Percentiles rank a stretch among this genome's conserved stretches.
These are phyloP conservation scores for Primulina tabacum DNA, from an alignment of 257 asterid species.

Conservation along the genomic window DNA sequence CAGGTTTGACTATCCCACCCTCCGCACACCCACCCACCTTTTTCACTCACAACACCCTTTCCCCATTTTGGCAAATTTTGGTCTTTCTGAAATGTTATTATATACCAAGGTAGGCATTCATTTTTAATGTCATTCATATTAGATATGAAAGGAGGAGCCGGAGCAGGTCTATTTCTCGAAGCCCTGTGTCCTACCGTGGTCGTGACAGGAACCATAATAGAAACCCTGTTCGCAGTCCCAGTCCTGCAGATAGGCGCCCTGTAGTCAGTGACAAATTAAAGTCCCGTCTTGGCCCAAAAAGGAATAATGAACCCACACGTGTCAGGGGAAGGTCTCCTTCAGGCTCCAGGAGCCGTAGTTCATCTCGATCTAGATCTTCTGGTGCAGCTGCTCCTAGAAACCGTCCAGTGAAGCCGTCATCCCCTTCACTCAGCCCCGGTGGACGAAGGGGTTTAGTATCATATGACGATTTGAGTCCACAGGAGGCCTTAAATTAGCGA, in stretches of 20 bases:
- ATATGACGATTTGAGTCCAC: conserved; percentile 70
- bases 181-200: conserved; percentile 59
- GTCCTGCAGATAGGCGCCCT: conserved; percentile 53
- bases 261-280: conserved; percentile 59
- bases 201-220: conserved; percentile 49
- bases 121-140: conserved; percentile 1
- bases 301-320: conserved; percentile 29
- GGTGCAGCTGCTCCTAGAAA: conserved; percentile 36
- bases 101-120: not conserved
- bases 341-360: conserved; percentile 50
- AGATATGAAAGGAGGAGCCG: conserved; percentile 72
- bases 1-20: conserved; percentile 46
- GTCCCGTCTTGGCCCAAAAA: conserved; percentile 80
- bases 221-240: conserved; percentile 65
- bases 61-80: not conserved
- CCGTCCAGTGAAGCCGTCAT: conserved; percentile 32
- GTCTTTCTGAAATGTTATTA: not conserved
- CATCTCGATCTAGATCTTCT: conserved; percentile 53
- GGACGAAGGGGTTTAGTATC: conserved; percentile 73
- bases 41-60: not conserved
- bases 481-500: not conserved
- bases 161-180: conserved; percentile 69
- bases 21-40: no score
- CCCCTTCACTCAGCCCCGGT: conserved; percentile 35
- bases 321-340: conserved; percentile 47